Evolutionary conservation across 805 yeast genomes (phyloP).

Genomic region (Saturnispora zaruensis): DNA sequence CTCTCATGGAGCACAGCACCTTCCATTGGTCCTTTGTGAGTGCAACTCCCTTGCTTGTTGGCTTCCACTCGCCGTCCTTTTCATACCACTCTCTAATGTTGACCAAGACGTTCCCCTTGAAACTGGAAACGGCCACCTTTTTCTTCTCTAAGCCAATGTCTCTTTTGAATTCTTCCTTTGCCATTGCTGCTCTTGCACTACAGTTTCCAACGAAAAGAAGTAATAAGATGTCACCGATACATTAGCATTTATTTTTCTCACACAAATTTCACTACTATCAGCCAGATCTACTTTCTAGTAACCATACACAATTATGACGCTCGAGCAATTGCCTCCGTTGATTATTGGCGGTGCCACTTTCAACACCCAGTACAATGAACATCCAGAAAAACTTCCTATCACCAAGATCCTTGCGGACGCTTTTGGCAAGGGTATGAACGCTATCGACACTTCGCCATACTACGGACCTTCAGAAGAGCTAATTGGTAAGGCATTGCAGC

Average conservation of each 20-base stretch:
- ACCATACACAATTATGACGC: neutral
- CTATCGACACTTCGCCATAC: slow-evolving; percentile 88
- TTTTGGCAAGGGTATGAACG: slow-evolving; percentile 58
- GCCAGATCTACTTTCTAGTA: neutral
- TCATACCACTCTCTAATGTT: slow-evolving; percentile 83
- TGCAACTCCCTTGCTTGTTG: slow-evolving; percentile 74
- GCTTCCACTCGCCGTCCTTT: slow-evolving; percentile 48
- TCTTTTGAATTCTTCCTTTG: neutral
- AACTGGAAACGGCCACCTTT: slow-evolving; percentile 64
- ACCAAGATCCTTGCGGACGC: slow-evolving; percentile 50
- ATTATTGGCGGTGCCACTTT: slow-evolving; percentile 85
- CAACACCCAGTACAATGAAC: slow-evolving; percentile 67
- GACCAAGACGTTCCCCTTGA: slow-evolving; percentile 56
- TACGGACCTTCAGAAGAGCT: slow-evolving; percentile 82
- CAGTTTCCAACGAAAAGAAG: neutral
- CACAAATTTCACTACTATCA: neutral
- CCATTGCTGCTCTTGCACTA: neutral
- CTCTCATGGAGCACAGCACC: neutral
- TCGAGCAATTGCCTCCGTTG: slow-evolving; percentile 42
- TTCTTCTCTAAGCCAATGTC: slow-evolving; percentile 41
- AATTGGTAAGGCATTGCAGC: slow-evolving; percentile 56
- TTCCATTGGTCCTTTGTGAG: slow-evolving; percentile 50
- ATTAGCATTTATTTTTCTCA: neutral
- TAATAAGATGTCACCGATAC: neutral
- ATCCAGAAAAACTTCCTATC: slow-evolving; percentile 55